These are phyloP conservation scores for Cytospora chrysosperma DNA, from an alignment of 2,329 filamentous ascomycete genomes.

Conservation along the genomic window DNA sequence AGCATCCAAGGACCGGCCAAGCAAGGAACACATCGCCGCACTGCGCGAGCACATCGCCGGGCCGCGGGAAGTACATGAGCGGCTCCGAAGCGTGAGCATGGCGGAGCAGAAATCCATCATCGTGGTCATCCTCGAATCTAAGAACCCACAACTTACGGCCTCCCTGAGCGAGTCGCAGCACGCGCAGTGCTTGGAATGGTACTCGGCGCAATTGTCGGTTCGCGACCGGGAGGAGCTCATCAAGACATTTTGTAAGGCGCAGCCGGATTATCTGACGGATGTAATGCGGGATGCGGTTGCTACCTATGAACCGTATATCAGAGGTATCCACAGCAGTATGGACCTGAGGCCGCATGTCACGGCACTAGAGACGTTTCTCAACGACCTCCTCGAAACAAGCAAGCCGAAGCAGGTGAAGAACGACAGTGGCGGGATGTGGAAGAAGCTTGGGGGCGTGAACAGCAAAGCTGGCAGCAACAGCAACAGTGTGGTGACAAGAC, in stretches of 20 bases:
- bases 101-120: slow-evolving; percentile 59
- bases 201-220: slow-evolving; percentile 67
- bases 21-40: slow-evolving; percentile 59
- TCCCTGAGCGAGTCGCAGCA: slow-evolving; percentile 61
- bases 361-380: slow-evolving; percentile 66
- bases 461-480: slow-evolving; percentile 42
- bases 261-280: slow-evolving; percentile 71
- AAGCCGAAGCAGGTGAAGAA: slow-evolving; percentile 57
- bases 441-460: slow-evolving; percentile 44
- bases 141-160: slow-evolving; percentile 44
- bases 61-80: slow-evolving; percentile 56
- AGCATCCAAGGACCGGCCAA: slow-evolving; percentile 56
- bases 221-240: slow-evolving; percentile 73
- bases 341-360: slow-evolving; percentile 69
- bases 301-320: slow-evolving; percentile 73
- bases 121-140: slow-evolving; percentile 59
- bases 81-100: slow-evolving; percentile 55
- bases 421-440: slow-evolving; percentile 40
- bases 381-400: slow-evolving; percentile 65
- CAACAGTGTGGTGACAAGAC: slow-evolving; percentile 36
- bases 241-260: slow-evolving; percentile 63
- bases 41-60: slow-evolving; percentile 59
- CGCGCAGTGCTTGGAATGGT: slow-evolving; percentile 64
- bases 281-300: slow-evolving; percentile 63
- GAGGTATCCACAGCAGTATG: slow-evolving; percentile 67